Conservation (phyloP, 805 yeast species). For the Saturnispora quitensis region DNA sequence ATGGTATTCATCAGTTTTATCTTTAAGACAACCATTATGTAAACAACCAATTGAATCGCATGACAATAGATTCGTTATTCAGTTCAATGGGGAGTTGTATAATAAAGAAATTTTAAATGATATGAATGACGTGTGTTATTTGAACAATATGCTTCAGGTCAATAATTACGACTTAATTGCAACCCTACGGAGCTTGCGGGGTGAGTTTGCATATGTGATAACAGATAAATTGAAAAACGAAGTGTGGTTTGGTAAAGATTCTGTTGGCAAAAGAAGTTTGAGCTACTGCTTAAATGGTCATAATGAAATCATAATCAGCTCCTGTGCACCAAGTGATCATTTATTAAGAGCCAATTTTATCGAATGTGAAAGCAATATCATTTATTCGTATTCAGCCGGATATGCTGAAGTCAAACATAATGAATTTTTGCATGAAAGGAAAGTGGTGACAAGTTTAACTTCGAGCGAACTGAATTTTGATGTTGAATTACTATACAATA, state of each 20-base stretch:
- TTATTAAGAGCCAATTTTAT: conserved; percentile 23
- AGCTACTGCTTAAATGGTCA: conserved; percentile 29
- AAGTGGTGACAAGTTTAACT: neutral
- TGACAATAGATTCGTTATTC: conserved; percentile 37
- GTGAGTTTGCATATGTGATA: conserved; percentile 73
- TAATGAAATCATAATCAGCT: conserved; percentile 37
- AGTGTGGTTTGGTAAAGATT: conserved; percentile 77
- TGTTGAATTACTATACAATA: conserved; percentile 19
- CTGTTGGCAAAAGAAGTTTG: conserved; percentile 73
- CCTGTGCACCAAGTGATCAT: conserved; percentile 33
- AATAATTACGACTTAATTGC: conserved; percentile 29
- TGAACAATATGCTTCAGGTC: conserved; percentile 26
- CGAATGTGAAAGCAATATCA: conserved; percentile 49
- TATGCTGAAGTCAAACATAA: conserved; percentile 13
- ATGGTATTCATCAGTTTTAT: conserved; percentile 61
- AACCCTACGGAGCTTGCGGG: conserved; percentile 43
- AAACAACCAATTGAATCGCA: conserved; percentile 50
- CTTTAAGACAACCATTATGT: conserved; percentile 71
- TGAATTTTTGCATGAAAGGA: neutral
- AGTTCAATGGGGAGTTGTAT: conserved; percentile 90
- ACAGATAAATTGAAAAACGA: conserved; percentile 32
- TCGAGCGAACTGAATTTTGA: neutral
- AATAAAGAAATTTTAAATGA: conserved; percentile 37
- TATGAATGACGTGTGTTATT: conserved; percentile 55
- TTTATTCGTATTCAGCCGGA: conserved; percentile 35